A percentile compares a stretch with the other conserved stretches of the same genome.
Conservation (phyloP, 2,329 filamentous ascomycete species). For the Claviceps cyperi region DNA sequence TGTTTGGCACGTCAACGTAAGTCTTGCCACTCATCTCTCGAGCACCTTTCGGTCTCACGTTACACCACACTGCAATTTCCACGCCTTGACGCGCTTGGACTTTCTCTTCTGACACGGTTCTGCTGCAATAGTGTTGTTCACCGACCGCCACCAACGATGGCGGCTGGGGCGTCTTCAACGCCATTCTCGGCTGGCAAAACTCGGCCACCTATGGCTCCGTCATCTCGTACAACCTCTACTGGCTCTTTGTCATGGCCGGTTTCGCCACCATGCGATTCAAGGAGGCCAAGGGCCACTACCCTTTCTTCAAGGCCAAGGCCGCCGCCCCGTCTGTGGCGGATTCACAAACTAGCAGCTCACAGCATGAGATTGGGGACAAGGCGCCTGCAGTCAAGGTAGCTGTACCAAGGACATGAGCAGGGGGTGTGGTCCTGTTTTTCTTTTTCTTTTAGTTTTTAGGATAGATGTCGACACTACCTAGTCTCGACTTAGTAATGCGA, state of each 20-base stretch:
- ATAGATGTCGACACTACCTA: too few relatives aligned
- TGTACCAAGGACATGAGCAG: conserved; percentile 6
- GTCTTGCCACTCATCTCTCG: conserved; percentile 14
- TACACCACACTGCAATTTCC: too few relatives aligned
- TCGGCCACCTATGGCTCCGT: conserved; percentile 79
- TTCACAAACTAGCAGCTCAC: conserved; percentile 12
- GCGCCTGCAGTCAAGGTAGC: conserved; percentile 16
- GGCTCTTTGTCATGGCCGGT: conserved; percentile 59
- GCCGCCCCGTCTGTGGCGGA: conserved; percentile 8
- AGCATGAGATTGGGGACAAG: conserved; percentile 10
- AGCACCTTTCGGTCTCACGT: too few relatives aligned
- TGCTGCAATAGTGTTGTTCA: conserved; percentile 51
- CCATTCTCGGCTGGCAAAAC: conserved; percentile 76
- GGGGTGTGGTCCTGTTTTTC: not conserved
- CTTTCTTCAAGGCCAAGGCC: conserved; percentile 25
- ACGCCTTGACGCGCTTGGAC: too few relatives aligned
- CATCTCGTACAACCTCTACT: conserved; percentile 79
- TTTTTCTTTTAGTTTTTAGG: not conserved
- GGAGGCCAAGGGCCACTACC: conserved; percentile 41
- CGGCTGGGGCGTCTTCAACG: conserved; percentile 80
- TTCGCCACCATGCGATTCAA: conserved; percentile 53
- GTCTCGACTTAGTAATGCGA: too few relatives aligned
- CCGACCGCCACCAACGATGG: conserved; percentile 57
- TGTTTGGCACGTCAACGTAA: conserved; percentile 71
- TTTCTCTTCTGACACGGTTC: too few relatives aligned